A percentile compares a stretch with the other conserved stretches of the same genome.
Conservation (phyloP, 371 early-diverging fungal genomes). For the Batkoa obscura region DNA sequence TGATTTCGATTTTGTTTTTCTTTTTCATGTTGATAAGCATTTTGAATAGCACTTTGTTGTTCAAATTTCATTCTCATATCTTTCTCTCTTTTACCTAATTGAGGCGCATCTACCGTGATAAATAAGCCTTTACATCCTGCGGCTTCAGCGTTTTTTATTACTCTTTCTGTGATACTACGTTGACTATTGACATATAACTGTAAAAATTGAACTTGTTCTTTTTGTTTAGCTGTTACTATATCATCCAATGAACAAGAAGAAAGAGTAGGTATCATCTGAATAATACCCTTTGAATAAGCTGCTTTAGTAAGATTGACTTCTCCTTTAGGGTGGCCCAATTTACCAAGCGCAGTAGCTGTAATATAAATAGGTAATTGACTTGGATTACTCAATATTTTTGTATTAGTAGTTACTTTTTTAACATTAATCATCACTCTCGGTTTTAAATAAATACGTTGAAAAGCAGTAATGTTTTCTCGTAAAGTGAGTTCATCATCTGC, state of each 20-base stretch:
- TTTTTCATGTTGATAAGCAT: constrained; percentile 9
- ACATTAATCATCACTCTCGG: constrained; percentile 64
- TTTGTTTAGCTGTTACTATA: constrained; percentile 21
- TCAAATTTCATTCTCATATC: constrained; percentile 59
- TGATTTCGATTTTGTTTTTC: constrained; percentile 8
- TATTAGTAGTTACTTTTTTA: constrained; percentile 31
- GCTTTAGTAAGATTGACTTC: constrained; percentile 48
- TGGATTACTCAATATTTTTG: constrained; percentile 38
- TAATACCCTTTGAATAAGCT: constrained; percentile 21
- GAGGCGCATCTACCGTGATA: constrained; percentile 86
- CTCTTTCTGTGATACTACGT: constrained; percentile 38
- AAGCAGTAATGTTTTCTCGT: constrained; percentile 52
- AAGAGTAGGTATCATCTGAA: constrained; percentile 53
- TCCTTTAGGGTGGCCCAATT: constrained; percentile 56
- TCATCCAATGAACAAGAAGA: constrained; percentile 50
- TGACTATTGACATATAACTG: constrained; percentile 85
- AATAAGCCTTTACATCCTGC: constrained; percentile 70
- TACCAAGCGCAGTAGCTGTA: constrained; percentile 40
- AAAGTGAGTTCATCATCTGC: constrained; percentile 69
- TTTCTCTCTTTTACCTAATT: constrained; percentile 69
- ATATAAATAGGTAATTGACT: constrained; percentile 28
- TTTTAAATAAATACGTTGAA: constrained; percentile 51
- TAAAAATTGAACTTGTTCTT: constrained; percentile 24
- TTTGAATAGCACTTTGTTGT: constrained; percentile 8
- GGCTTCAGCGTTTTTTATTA: constrained; percentile 62